Evolutionary conservation across 768 basidiomycete species (phyloP).

Genomic region (Leucocoprinus leucothites): DNA sequence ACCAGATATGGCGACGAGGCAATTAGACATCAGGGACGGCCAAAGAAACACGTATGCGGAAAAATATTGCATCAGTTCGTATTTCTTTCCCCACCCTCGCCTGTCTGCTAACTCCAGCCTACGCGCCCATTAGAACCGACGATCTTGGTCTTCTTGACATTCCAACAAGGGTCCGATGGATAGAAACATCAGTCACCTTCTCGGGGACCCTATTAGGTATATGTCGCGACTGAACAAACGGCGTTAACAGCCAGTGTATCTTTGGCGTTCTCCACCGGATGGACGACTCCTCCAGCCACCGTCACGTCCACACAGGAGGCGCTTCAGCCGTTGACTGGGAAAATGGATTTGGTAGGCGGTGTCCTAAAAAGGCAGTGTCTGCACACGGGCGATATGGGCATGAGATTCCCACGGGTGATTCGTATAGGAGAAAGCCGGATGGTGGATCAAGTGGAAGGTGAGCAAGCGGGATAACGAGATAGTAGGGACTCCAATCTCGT

Average conservation of each 20-base stretch:
- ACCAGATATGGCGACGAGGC: too few relatives aligned
- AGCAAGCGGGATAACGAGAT: conserved; percentile 3
- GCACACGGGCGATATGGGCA: too few relatives aligned
- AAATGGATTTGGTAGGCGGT: background rate
- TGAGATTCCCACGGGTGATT: background rate
- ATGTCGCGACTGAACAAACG: background rate
- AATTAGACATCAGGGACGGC: too few relatives aligned
- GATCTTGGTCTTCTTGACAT: background rate
- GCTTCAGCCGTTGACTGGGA: background rate
- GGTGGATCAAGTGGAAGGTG: background rate
- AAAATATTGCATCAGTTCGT: too few relatives aligned
- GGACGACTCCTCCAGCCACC: too few relatives aligned
- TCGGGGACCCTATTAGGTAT: background rate
- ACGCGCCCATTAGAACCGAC: too few relatives aligned
- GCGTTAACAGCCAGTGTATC: too few relatives aligned
- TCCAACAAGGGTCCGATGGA: background rate
- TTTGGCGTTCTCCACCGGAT: too few relatives aligned
- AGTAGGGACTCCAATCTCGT: background rate
- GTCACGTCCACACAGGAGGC: too few relatives aligned
- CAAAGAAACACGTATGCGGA: too few relatives aligned
- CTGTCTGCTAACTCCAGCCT: too few relatives aligned
- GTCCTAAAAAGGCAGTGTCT: background rate
- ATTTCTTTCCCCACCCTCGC: too few relatives aligned
- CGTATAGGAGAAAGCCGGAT: conserved; percentile 7
- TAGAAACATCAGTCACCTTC: background rate